Conservation (phyloP, 23 red algal genomes). For the Gracilariopsis chorda region DNA sequence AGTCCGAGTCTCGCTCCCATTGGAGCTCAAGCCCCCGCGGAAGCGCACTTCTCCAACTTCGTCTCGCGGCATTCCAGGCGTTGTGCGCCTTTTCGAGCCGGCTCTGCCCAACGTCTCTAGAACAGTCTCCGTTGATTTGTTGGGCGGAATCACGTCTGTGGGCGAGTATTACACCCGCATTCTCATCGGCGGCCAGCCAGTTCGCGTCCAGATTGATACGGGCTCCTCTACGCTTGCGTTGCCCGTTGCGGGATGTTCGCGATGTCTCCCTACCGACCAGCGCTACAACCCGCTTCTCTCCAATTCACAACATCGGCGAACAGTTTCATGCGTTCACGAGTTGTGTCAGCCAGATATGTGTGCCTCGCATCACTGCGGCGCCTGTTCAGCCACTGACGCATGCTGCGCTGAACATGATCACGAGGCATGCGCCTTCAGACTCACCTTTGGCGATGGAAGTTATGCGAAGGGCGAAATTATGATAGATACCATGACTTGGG, state of each 20-base stretch:
- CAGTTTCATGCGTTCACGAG: conserved; percentile 52
- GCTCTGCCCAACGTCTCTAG: background rate
- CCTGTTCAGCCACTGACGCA: conserved; percentile 68
- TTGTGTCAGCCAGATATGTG: conserved; percentile 77
- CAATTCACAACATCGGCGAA: background rate
- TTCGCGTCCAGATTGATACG: conserved; percentile 93
- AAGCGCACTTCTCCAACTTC: background rate
- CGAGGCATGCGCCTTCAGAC: conserved; percentile 66
- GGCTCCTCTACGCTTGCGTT: conserved; percentile 87
- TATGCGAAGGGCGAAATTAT: conserved; percentile 73
- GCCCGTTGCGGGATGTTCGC: conserved; percentile 58
- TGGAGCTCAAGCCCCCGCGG: background rate
- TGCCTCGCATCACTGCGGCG: conserved; percentile 38
- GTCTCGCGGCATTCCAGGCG: background rate
- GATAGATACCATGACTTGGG: conserved; percentile 70
- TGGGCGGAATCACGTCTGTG: conserved; percentile 78
- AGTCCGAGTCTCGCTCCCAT: background rate
- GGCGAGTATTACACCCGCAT: conserved; percentile 94
- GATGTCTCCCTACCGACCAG: conserved; percentile 71
- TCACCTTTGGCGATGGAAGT: conserved; percentile 80
- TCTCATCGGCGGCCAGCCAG: conserved; percentile 71
- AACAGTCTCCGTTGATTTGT: conserved; percentile 60
- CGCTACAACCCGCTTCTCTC: conserved; percentile 79
- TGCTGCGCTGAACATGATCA: conserved; percentile 76
- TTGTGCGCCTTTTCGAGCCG: background rate